These are phyloP conservation scores for Salix koriyanagi DNA, from an alignment of 345 rosid genomes.

Conservation along the genomic window DNA sequence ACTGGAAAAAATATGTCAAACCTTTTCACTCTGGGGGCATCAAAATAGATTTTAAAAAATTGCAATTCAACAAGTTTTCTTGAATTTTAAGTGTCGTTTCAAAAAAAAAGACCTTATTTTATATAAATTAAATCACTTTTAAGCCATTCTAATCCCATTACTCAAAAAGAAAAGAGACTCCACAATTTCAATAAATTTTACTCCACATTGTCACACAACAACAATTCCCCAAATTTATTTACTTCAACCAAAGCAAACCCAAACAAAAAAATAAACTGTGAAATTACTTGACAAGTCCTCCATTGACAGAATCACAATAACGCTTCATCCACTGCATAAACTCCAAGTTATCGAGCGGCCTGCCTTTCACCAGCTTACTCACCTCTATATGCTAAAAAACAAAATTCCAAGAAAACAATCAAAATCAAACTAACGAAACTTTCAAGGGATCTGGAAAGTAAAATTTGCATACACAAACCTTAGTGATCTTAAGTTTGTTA, in stretches of 20 bases:
- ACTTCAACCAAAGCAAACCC: neutral
- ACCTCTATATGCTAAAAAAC: slow-evolving; percentile 74
- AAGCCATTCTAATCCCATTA: neutral
- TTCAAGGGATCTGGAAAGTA: neutral
- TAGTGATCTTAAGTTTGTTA: slow-evolving; percentile 89
- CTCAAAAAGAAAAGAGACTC: neutral
- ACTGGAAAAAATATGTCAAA: no score
- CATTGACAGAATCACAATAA: slow-evolving; percentile 81
- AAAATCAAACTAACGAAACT: neutral
- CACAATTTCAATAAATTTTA: neutral
- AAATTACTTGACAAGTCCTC: slow-evolving; percentile 49
- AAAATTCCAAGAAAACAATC: neutral
- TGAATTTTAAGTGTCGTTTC: no score
- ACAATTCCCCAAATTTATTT: neutral
- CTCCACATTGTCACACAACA: neutral
- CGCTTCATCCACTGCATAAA: slow-evolving; percentile 99
- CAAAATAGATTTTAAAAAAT: no score
- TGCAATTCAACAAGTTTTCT: no score
- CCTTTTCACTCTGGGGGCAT: no score
- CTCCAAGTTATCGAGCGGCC: slow-evolving; percentile 96
- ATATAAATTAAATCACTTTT: neutral
- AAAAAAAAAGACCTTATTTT: no score
- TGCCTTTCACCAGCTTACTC: slow-evolving; percentile 84
- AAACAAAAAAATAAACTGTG: neutral
- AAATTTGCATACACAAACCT: slow-evolving; percentile 38